Conservation (phyloP, 1,284 basidiomycete species). For the Puccinia triticina region DNA sequence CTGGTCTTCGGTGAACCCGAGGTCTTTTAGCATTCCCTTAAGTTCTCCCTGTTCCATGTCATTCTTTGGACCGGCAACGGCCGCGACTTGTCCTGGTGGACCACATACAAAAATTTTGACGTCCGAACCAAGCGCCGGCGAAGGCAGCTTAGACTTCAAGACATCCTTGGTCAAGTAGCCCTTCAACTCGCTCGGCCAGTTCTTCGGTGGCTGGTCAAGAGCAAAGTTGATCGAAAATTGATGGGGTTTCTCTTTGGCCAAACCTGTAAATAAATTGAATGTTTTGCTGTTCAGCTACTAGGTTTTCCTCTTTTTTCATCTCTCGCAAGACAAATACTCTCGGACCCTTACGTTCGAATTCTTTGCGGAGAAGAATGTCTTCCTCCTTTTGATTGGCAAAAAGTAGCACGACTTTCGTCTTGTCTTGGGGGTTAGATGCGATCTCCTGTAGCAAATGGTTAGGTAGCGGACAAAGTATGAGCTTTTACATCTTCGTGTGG, state of each 20-base stretch:
- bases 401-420: constrained; percentile 90
- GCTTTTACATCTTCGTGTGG: neutral
- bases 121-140: constrained; percentile 73
- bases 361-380: constrained; percentile 69
- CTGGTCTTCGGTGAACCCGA: constrained; percentile 82
- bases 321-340: neutral
- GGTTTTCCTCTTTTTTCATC: neutral
- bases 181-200: constrained; percentile 70
- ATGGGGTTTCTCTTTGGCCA: constrained; percentile 56
- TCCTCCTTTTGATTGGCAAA: constrained; percentile 87
- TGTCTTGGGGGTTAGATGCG: constrained; percentile 70
- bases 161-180: constrained; percentile 71
- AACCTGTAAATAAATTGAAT: constrained; percentile 43
- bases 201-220: constrained; percentile 73
- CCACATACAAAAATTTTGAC: constrained; percentile 88
- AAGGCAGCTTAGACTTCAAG: constrained; percentile 73
- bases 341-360: constrained; percentile 55
- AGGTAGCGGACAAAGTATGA: neutral
- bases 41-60: constrained; percentile 77
- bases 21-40: constrained; percentile 79
- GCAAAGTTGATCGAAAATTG: constrained; percentile 81
- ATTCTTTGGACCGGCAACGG: constrained; percentile 68
- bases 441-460: constrained; percentile 55
- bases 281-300: constrained; percentile 63
- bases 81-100: constrained; percentile 80